phyloP scores from a whole-genome alignment of 805 yeast species.

The Ogataea dorogensis region DNA sequence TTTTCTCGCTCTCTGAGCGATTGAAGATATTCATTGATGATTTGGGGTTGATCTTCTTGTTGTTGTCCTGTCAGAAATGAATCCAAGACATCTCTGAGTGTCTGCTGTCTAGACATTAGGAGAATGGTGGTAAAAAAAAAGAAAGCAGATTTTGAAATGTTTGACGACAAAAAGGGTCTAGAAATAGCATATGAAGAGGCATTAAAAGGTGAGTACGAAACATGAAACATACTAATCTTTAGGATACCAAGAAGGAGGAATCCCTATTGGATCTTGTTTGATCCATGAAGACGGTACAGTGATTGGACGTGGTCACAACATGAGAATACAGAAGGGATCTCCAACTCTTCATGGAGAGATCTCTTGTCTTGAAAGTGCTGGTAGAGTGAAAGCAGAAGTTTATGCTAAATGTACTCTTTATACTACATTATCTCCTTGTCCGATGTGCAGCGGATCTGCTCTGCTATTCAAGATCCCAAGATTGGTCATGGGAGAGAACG shows the following conservation, averaged over 20 bases:
- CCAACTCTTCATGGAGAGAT: conserved; percentile 92
- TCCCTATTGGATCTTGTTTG: conserved; percentile 82
- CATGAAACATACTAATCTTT: not conserved
- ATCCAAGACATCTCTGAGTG: conserved; percentile 7
- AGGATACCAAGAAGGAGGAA: conserved; percentile 84
- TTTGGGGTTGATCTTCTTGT: conserved; percentile 1
- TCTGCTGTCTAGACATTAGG: conserved; percentile 10
- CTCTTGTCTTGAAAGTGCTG: conserved; percentile 84
- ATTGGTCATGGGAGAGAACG: conserved; percentile 87
- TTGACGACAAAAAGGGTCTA: conserved; percentile 67
- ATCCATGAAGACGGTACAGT: conserved; percentile 74
- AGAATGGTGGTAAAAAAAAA: conserved; percentile 1
- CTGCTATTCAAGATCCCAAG: conserved; percentile 84
- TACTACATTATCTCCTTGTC: conserved; percentile 90
- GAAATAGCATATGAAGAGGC: conserved; percentile 75
- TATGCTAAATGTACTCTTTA: conserved; percentile 89
- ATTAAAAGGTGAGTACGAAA: conserved; percentile 41
- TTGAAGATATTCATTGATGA: conserved; percentile 12
- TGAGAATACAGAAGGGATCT: conserved; percentile 81
- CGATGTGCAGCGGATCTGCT: conserved; percentile 95
- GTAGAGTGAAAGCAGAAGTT: conserved; percentile 74
- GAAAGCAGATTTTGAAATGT: conserved; percentile 24
- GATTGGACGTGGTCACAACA: conserved; percentile 86
- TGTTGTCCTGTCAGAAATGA: conserved; percentile 7
- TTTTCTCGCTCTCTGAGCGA: conserved; percentile 8